Evolutionary conservation across 495 filamentous ascomycete genomes (phyloP).

Genomic region (Geopyxis carbonaria): DNA sequence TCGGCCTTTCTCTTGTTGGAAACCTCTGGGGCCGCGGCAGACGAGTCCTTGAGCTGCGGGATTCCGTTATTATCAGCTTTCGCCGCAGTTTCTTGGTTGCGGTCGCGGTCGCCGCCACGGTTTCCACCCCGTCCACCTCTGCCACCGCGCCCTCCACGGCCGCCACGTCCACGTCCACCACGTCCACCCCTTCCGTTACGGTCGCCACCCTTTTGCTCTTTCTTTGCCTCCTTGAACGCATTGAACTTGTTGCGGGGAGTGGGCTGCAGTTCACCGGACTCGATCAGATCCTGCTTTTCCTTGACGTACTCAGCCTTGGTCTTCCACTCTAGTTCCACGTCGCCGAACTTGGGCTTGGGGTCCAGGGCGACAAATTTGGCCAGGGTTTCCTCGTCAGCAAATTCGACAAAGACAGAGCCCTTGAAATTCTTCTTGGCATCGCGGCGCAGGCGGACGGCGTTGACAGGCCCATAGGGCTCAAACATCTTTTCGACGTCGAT

Average conservation of each 20-base stretch:
- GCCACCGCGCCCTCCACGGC: conserved; percentile 25
- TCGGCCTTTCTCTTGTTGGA: conserved; percentile 16
- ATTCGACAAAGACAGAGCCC: conserved; percentile 89
- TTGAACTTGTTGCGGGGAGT: conserved; percentile 21
- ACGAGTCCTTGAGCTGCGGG: conserved; percentile 13
- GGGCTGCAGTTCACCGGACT: conserved; percentile 48
- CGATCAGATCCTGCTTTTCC: conserved; percentile 58
- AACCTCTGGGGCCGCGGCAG: conserved; percentile 5
- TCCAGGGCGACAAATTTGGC: conserved; percentile 61
- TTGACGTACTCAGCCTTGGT: conserved; percentile 76
- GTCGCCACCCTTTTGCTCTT: conserved; percentile 29
- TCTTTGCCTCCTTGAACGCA: conserved; percentile 37
- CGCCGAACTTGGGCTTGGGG: conserved; percentile 69
- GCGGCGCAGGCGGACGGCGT: conserved; percentile 77
- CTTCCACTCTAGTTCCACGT: conserved; percentile 52
- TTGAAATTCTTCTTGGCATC: conserved; percentile 57
- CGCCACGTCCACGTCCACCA: conserved; percentile 29
- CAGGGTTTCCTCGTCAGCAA: conserved; percentile 53
- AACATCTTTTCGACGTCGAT: conserved; percentile 90
- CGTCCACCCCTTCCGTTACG: conserved; percentile 29
- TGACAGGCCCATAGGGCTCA: conserved; percentile 56
- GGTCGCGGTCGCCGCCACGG: conserved; percentile 15
- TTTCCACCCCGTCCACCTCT: conserved; percentile 24
- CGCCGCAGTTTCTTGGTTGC: conserved; percentile 9
- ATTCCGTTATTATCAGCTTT: conserved; percentile 16